These are phyloP conservation scores for Ustilago shanxiensis DNA, from an alignment of 1,284 basidiomycete genomes.

Conservation along the genomic window DNA sequence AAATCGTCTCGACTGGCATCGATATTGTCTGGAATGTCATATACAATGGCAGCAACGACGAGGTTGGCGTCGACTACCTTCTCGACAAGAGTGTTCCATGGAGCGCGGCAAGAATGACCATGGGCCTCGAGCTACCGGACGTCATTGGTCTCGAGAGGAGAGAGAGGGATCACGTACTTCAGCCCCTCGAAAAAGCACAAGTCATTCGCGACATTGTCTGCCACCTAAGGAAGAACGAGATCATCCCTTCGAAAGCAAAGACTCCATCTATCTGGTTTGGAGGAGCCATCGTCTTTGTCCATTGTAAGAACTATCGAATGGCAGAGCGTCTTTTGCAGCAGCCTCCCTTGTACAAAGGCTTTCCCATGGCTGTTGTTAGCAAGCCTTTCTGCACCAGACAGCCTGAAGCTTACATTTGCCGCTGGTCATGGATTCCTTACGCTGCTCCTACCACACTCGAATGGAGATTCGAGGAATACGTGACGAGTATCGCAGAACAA, in stretches of 20 bases:
- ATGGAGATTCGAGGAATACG: too few relatives aligned
- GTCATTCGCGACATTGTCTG: not conserved
- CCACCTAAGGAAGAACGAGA: too few relatives aligned
- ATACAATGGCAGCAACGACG: not conserved
- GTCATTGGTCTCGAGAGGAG: not conserved
- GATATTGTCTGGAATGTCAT: not conserved
- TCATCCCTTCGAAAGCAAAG: not conserved
- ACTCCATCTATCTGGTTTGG: constrained; percentile 2
- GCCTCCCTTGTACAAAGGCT: not conserved
- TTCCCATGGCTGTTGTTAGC: not conserved
- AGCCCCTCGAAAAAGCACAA: constrained; percentile 10
- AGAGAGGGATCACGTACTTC: not conserved
- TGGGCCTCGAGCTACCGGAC: not conserved
- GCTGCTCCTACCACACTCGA: too few relatives aligned
- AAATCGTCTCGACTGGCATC: not conserved
- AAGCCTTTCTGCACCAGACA: not conserved
- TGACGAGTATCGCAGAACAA: too few relatives aligned
- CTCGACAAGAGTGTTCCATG: constrained; percentile 6
- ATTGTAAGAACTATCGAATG: not conserved
- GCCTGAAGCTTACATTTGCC: not conserved
- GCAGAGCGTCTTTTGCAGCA: not conserved
- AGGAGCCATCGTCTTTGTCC: not conserved
- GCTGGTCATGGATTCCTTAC: too few relatives aligned
- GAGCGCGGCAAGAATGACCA: not conserved
- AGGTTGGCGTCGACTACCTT: constrained; percentile 2